Evolutionary conservation across 2,329 filamentous ascomycete genomes (phyloP).

Genomic region (Aspergillus tamarii): DNA sequence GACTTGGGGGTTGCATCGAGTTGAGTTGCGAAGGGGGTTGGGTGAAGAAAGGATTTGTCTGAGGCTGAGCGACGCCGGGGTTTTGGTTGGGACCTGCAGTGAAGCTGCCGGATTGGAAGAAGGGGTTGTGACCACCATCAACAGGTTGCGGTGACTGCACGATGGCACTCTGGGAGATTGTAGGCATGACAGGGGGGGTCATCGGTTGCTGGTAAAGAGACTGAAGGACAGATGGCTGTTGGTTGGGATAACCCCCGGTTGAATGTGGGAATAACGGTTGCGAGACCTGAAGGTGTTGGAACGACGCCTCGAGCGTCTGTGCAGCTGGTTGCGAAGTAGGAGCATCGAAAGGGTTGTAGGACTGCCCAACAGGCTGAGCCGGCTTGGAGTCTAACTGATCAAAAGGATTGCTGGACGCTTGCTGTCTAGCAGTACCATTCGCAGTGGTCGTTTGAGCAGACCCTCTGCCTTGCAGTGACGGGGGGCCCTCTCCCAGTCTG

Average conservation of each 20-base stretch:
- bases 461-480: conserved; percentile 59
- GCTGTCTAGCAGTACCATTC: conserved; percentile 14
- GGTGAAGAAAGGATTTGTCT: conserved; percentile 41
- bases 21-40: conserved; percentile 28
- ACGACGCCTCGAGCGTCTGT: conserved; percentile 65
- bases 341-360: conserved; percentile 72
- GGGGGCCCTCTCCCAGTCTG: conserved; percentile 69
- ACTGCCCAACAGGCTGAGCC: conserved; percentile 33
- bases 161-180: conserved; percentile 38
- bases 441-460: conserved; percentile 43
- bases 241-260: conserved; percentile 63
- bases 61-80: conserved; percentile 30
- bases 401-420: conserved; percentile 66
- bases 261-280: conserved; percentile 75
- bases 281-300: conserved; percentile 74
- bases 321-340: conserved; percentile 34
- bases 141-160: conserved; percentile 39
- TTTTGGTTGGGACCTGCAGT: conserved; percentile 28
- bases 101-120: conserved; percentile 42
- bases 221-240: conserved; percentile 45
- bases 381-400: conserved; percentile 55
- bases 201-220: conserved; percentile 45
- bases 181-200: conserved; percentile 46
- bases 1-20: conserved; percentile 27
- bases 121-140: conserved; percentile 45